Percentiles rank a stretch among this genome's conserved stretches.
Evolutionary conservation across 768 basidiomycete genomes (phyloP).

Genomic region (Tylopilus plumbeoviolaceoides): DNA sequence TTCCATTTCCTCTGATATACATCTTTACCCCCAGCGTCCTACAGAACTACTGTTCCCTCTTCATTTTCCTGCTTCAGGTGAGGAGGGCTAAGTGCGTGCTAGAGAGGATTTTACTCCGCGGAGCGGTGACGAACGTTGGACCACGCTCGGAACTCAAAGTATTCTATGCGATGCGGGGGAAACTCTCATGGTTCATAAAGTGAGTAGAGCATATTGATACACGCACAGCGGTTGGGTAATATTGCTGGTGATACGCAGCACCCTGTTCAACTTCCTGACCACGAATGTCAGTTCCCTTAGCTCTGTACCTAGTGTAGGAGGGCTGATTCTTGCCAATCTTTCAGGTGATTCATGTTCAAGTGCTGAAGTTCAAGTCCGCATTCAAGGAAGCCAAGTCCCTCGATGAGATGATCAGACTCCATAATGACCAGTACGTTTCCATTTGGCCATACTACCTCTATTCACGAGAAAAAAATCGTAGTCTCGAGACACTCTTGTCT

Average conservation of each 20-base stretch:
- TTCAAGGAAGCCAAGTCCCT: conserved; percentile 56
- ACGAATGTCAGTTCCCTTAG: conserved; percentile 51
- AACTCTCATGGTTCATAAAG: conserved; percentile 84
- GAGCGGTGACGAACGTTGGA: conserved; percentile 35
- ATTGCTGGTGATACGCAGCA: conserved; percentile 36
- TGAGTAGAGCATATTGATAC: conserved; percentile 36
- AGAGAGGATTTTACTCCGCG: conserved; percentile 65
- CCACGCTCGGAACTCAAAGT: conserved; percentile 52
- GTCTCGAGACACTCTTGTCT: conserved; percentile 56
- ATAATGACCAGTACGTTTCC: conserved; percentile 61
- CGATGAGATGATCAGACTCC: conserved; percentile 70
- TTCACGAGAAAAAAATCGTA: conserved; percentile 26
- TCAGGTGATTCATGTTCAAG: conserved; percentile 67
- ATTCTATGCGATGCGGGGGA: conserved; percentile 73
- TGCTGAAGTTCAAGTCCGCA: conserved; percentile 53
- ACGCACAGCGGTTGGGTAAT: background rate
- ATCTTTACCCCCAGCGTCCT: conserved; percentile 59
- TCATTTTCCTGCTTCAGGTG: conserved; percentile 70
- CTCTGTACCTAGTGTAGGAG: background rate
- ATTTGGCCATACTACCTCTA: background rate
- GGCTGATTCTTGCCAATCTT: background rate
- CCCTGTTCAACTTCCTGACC: conserved; percentile 64
- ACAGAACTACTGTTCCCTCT: conserved; percentile 60
- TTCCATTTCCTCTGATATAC: conserved; percentile 79
- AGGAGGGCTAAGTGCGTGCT: conserved; percentile 66